These are phyloP conservation scores for Bretziella fagacearum DNA, from an alignment of 2,329 filamentous ascomycete genomes.

Conservation along the genomic window DNA sequence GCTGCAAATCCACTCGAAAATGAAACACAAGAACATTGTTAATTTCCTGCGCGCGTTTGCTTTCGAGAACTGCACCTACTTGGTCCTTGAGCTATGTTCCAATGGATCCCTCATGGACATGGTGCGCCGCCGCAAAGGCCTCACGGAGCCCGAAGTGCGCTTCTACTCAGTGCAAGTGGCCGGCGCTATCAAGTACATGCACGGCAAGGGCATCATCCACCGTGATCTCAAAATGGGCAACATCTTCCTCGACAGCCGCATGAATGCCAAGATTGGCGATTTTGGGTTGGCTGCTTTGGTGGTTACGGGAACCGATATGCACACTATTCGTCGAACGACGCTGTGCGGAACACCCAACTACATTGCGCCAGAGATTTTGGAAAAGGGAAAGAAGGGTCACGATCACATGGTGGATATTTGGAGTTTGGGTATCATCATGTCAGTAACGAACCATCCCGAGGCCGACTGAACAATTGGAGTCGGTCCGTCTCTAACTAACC, in stretches of 20 bases:
- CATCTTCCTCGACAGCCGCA: slow-evolving; percentile 79
- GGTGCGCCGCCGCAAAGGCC: slow-evolving; percentile 76
- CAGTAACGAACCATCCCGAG: slow-evolving; percentile 23
- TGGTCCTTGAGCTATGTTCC: slow-evolving; percentile 83
- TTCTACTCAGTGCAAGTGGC: slow-evolving; percentile 90
- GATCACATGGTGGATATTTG: slow-evolving; percentile 97
- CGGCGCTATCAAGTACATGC: slow-evolving; percentile 95
- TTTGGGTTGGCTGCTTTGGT: slow-evolving; percentile 88
- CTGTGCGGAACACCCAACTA: slow-evolving; percentile 97
- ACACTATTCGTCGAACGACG: slow-evolving; percentile 69
- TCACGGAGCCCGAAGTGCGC: slow-evolving; percentile 86
- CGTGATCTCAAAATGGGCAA: slow-evolving; percentile 97
- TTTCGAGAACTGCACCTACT: slow-evolving; percentile 75
- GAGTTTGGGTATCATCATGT: slow-evolving; percentile 96
- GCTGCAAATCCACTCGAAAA: slow-evolving; percentile 95
- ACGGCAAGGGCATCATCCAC: slow-evolving; percentile 88
- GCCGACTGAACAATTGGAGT: too few species aligned
- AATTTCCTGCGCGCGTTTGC: slow-evolving; percentile 90
- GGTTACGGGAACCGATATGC: slow-evolving; percentile 79
- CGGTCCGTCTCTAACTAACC: slow-evolving; percentile 2
- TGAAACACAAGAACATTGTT: slow-evolving; percentile 90
- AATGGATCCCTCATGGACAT: slow-evolving; percentile 97
- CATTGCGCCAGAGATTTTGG: slow-evolving; percentile 88
- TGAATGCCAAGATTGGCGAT: slow-evolving; percentile 97
- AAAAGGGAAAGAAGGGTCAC: slow-evolving; percentile 86